phyloP scores from a whole-genome alignment of 768 basidiomycete genomes.

The Trametes punicea region DNA sequence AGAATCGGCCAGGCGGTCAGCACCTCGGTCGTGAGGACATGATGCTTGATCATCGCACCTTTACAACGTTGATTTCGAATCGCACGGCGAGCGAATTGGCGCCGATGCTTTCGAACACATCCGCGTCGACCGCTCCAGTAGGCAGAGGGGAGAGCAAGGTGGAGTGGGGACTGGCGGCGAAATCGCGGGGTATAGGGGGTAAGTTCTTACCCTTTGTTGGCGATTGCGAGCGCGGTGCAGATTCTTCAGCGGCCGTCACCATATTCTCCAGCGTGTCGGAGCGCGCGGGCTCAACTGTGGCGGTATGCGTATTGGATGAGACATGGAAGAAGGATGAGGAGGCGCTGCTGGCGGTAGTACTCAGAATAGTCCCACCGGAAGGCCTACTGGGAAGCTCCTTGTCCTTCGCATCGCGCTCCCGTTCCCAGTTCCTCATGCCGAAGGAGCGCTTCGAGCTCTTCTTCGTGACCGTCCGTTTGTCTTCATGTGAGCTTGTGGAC shows the following conservation, averaged over 20 bases:
- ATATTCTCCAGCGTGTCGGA: conserved; percentile 24
- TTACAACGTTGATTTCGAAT: conserved; percentile 97
- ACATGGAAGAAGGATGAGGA: conserved; percentile 89
- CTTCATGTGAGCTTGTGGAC: conserved; percentile 52
- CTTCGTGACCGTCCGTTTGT: conserved; percentile 57
- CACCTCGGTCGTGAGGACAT: neutral
- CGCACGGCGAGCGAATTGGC: conserved; percentile 82
- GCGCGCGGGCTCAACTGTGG: conserved; percentile 35
- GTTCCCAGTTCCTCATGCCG: conserved; percentile 54
- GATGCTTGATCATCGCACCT: conserved; percentile 50
- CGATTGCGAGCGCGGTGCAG: conserved; percentile 41
- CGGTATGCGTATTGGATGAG: conserved; percentile 48
- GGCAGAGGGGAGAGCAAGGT: conserved; percentile 48
- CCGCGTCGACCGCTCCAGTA: conserved; percentile 63
- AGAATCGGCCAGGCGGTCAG: neutral
- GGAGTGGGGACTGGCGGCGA: conserved; percentile 34
- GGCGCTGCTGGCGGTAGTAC: conserved; percentile 67
- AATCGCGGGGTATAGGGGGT: conserved; percentile 81
- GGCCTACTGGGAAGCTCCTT: conserved; percentile 46
- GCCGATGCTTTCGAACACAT: conserved; percentile 69
- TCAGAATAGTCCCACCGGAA: conserved; percentile 46
- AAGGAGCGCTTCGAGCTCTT: conserved; percentile 82
- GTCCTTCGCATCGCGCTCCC: conserved; percentile 44
- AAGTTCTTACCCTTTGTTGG: conserved; percentile 61
- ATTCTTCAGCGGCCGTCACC: conserved; percentile 17